These are phyloP conservation scores for Penicillium steckii DNA, from an alignment of 495 filamentous ascomycete species.

Conservation along the genomic window DNA sequence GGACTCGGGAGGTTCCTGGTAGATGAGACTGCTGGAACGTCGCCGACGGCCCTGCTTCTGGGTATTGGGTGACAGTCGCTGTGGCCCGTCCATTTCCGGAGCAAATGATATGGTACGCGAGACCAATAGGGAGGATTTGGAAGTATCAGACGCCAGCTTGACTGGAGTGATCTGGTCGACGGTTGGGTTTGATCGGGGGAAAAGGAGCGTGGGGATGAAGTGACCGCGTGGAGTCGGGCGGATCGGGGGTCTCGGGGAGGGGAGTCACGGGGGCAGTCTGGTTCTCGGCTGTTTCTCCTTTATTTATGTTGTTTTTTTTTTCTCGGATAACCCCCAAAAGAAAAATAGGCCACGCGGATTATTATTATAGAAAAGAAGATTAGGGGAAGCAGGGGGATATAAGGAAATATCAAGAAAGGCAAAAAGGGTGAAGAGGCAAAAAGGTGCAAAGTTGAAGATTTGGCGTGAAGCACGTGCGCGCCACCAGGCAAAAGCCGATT, in stretches of 20 bases:
- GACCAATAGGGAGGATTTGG: constrained; percentile 81
- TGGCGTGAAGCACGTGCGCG: not conserved
- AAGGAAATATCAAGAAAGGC: not conserved
- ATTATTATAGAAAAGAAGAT: not conserved
- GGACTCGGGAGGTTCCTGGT: constrained; percentile 90
- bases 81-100: constrained; percentile 64
- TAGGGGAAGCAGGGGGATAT: not conserved
- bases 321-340: not conserved
- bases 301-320: not conserved
- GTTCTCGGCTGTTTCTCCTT: too few species aligned
- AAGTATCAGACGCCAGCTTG: constrained; percentile 49
- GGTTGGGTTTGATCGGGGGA: constrained; percentile 12
- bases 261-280: constrained; percentile 27
- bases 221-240: constrained; percentile 30
- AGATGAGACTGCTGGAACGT: constrained; percentile 93
- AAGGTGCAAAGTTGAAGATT: not conserved
- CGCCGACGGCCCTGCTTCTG: constrained; percentile 71
- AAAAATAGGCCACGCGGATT: not conserved
- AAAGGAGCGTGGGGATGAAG: constrained; percentile 32
- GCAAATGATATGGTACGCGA: constrained; percentile 80
- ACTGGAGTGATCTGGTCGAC: constrained; percentile 11
- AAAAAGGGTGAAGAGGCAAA: not conserved
- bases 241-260: constrained; percentile 23
- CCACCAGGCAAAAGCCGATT: not conserved
- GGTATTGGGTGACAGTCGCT: constrained; percentile 53